Evolutionary conservation across 129 eudicot species (phyloP), one percentile per base, ranked within the genome.

Genomic region (Escallonia herrerae): DNA sequence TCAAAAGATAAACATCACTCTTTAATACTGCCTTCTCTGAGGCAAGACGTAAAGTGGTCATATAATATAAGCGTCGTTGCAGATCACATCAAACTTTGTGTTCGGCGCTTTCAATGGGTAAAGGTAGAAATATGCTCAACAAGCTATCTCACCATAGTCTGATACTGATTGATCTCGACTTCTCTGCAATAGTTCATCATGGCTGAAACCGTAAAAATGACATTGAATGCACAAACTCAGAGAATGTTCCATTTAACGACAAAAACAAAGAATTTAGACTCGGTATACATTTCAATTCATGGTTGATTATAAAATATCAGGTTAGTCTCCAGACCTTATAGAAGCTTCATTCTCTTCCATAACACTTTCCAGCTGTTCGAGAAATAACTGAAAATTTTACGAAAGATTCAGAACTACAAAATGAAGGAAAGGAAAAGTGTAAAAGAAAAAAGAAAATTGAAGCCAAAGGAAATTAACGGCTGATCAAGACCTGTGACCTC

Each of bases 291-390:
- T 64, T 68, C 43, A 9, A 3, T 47, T 73, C 52, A 55, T 12
- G 6, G 12, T 4, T 13, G 13, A 40, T 42, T 5, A 55, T 62
- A 15, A 47, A 33, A 54, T 15, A 59, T 46, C 4, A 46, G 55
- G 38, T 40, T 40, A 46, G 58, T 14, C 45, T 56, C 39, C 61
- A 52, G 60, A 91, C 98, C 95, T 88, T 76, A 85, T 83, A 40
- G 87, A 82, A 71, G 67, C 79, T 73, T 85, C 87, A 64, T 63
- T 72, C 72, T 87, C 95, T 66, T 79, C 84, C 68, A 88, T 63
- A 51, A 91, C 96, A 75, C 89, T 79, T 56, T 91, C 95, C 60
- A 91, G 91, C 82, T 91, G 95, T 89, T 91, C 98, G 7, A 88
- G 79, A 74, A 91, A 91, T 76, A 91, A 60, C 98, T 91, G 96